These are phyloP conservation scores for Brachypodium distachyon DNA, from an alignment of 202 grass and related monocot genomes.

Conservation along the genomic window DNA sequence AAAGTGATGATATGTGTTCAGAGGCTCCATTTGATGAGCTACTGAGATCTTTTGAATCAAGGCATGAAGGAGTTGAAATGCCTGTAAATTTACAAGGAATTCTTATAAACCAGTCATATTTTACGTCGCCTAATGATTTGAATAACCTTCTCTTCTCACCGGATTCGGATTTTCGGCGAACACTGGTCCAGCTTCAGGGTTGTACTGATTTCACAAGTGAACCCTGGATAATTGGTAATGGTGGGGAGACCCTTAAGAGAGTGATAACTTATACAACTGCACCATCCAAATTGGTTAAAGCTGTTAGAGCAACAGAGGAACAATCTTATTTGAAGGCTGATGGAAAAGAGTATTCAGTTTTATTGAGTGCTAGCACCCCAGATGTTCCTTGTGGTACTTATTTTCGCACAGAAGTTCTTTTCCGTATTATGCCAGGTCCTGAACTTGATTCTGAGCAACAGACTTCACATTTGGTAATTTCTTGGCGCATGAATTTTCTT, in stretches of 20 bases:
- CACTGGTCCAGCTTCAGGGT: slow-evolving; percentile 58
- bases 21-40: slow-evolving; percentile 56
- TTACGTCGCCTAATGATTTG: slow-evolving; percentile 53
- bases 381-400: slow-evolving; percentile 79
- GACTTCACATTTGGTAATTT: slow-evolving; percentile 71
- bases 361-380: slow-evolving; percentile 75
- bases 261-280: slow-evolving; percentile 69
- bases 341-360: slow-evolving; percentile 64
- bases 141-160: slow-evolving; percentile 81
- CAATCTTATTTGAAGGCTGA: slow-evolving; percentile 79
- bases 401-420: slow-evolving; percentile 85
- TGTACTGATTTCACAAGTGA: slow-evolving; percentile 65
- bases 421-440: slow-evolving; percentile 67
- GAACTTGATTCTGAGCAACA: slow-evolving; percentile 60
- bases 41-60: slow-evolving; percentile 53
- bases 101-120: slow-evolving; percentile 72
- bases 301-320: slow-evolving; percentile 83
- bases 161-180: slow-evolving; percentile 70
- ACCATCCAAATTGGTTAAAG: slow-evolving; percentile 84
- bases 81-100: slow-evolving; percentile 73
- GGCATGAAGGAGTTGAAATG: slow-evolving; percentile 61
- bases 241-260: slow-evolving; percentile 65
- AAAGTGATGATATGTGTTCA: slow-evolving; percentile 16
- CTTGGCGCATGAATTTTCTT: slow-evolving; percentile 92
- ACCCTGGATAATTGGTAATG: slow-evolving; percentile 63